Conservation (phyloP, 1,139 yeast species). For the Nadsonia commutata region DNA sequence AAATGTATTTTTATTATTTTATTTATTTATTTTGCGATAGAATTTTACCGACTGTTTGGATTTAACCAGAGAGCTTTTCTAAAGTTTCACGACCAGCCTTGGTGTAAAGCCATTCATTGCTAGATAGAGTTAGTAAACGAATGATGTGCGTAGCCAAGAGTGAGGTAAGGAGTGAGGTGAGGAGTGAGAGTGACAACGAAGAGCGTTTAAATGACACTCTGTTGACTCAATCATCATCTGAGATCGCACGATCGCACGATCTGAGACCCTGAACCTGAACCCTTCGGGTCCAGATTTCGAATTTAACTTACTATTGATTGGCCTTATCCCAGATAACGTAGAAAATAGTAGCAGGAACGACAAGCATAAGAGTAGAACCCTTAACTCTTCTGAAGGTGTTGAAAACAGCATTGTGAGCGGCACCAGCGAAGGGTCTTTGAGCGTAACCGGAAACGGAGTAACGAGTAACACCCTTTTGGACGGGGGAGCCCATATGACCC, state of each 20-base stretch:
- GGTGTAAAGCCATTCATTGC: conserved; percentile 90
- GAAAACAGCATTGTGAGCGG: conserved; percentile 73
- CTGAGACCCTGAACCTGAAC: too few species aligned
- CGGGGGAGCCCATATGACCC: conserved; percentile 40
- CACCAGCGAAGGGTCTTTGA: conserved; percentile 82
- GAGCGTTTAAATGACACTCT: too few species aligned
- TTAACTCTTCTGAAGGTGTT: conserved; percentile 91
- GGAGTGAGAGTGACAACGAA: too few species aligned
- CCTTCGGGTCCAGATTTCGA: too few species aligned
- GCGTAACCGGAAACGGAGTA: conserved; percentile 91
- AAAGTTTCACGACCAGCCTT: conserved; percentile 95
- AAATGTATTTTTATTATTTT: too few species aligned
- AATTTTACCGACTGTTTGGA: too few species aligned
- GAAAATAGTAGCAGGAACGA: conserved; percentile 64
- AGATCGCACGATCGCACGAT: too few species aligned
- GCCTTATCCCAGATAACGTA: conserved; percentile 84
- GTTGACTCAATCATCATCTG: too few species aligned
- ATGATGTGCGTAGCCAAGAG: too few species aligned
- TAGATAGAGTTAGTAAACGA: too few species aligned
- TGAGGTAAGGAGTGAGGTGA: too few species aligned
- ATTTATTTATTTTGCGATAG: too few species aligned
- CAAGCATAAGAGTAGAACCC: conserved; percentile 66
- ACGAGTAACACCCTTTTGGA: conserved; percentile 15
- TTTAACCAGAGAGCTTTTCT: conserved; percentile 27
- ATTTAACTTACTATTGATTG: conserved; percentile 72